Base-by-base conservation (phyloP, 2,329 filamentous ascomycete genomes). In the Fusarium luffae region DNA sequence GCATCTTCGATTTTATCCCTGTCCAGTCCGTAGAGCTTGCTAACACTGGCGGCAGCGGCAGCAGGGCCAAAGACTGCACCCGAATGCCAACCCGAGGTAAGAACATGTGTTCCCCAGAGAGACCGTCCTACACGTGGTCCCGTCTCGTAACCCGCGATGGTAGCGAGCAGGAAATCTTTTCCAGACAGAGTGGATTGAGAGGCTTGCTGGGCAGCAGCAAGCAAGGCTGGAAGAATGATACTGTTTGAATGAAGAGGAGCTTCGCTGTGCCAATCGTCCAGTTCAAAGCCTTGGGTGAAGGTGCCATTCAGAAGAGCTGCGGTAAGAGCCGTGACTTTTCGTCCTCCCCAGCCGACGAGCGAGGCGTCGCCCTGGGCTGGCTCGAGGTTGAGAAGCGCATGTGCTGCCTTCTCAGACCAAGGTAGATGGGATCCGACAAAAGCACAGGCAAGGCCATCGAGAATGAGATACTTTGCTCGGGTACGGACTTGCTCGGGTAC, bases 51-150 rank as follows among this genome's bases (percentile, higher is more conserved):
- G 6, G 55, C 55, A 2, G 55, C 34, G 11, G 55, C 55, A n/a
- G 55, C 55, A 7, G 55, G 49, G 4, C 49, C 48, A 2, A 58
- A 58, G 49, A 58, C 49, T 21, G 55, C 55, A 21, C 55, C 55
- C 14, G 55, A 58, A 34, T 58, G 55, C 55, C 55, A 58, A 4
- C 55, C 55, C 16, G 55, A 58, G 7, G 55, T 55, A 50, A 58
- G 49, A 18, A 58, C 55, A 13, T 58, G 55, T 12, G 55, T 58
- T 3, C 55, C 55, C 49, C 55, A 58, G 27, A 58, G 55, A 3
- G 49, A 55, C 4, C 37, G 34, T 10, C 55, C 55, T 27, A 58
- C 37, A 27, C 55, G 34, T 9, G 55, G 55, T 2, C 55, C 55
- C 3, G 8, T 58, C 18, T 58, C 55, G 11, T 58, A 58, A 14